phyloP scores from a whole-genome alignment of 2,329 filamentous ascomycete genomes.

The Neurospora crassa region DNA sequence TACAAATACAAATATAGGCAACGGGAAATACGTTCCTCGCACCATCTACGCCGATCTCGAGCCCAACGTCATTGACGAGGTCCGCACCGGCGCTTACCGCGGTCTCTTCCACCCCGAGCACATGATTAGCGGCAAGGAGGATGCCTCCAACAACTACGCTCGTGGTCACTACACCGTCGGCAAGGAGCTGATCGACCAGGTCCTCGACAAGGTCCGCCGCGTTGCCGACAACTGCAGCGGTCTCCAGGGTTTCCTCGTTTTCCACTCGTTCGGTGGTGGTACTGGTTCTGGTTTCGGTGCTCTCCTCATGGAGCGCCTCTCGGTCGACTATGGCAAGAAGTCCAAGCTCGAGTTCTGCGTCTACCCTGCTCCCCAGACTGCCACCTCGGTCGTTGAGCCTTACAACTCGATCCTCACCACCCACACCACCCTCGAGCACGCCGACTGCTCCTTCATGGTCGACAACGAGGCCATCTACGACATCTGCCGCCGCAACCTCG shows the following conservation, averaged over 20 bases:
- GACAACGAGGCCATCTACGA: slow-evolving; percentile 99
- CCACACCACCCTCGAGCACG: slow-evolving; percentile 98
- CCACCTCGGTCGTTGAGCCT: slow-evolving; percentile 95
- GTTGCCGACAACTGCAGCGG: slow-evolving; percentile 97
- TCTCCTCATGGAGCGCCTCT: slow-evolving; percentile 96
- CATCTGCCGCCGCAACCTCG: slow-evolving; percentile 96
- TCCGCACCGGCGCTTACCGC: slow-evolving; percentile 94
- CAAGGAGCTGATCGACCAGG: slow-evolving; percentile 98
- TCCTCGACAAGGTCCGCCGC: slow-evolving; percentile 93
- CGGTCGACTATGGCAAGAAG: slow-evolving; percentile 99
- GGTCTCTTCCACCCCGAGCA: slow-evolving; percentile 97
- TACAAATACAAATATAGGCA: slow-evolving; percentile 44
- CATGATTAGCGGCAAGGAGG: slow-evolving; percentile 99
- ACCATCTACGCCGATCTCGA: slow-evolving; percentile 99
- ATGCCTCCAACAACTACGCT: slow-evolving; percentile 99
- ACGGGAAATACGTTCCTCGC: slow-evolving; percentile 97
- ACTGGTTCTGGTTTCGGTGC: slow-evolving; percentile 98
- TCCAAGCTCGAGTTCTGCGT: slow-evolving; percentile 99
- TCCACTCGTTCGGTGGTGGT: slow-evolving; percentile 99
- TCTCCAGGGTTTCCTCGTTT: slow-evolving; percentile 98
- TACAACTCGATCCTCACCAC: slow-evolving; percentile 99
- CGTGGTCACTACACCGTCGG: slow-evolving; percentile 99
- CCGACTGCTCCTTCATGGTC: slow-evolving; percentile 99
- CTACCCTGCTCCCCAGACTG: slow-evolving; percentile 94
- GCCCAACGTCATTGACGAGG: slow-evolving; percentile 98